phyloP scores from a whole-genome alignment of 148 eudicot genomes.

The Persicaria tinctoria region DNA sequence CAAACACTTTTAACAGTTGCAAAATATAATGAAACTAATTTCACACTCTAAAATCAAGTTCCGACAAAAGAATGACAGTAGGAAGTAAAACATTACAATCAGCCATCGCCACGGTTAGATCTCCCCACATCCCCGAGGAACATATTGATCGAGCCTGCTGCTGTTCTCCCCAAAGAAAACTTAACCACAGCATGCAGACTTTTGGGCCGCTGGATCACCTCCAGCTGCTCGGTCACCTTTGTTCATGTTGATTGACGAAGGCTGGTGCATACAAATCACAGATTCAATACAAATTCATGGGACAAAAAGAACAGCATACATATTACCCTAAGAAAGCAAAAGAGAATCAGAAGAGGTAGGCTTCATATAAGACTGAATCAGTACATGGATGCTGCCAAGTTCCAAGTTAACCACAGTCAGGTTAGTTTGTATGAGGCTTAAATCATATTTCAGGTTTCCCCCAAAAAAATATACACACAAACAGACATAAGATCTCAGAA shows the following conservation, averaged over 20 bases:
- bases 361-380: background rate
- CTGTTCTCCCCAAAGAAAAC: conserved; percentile 14
- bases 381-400: background rate
- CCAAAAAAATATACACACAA: background rate
- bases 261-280: conserved; percentile 36
- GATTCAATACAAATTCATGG: background rate
- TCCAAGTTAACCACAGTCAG: background rate
- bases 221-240: conserved; percentile 44
- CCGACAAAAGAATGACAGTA: conserved; percentile 9
- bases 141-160: background rate
- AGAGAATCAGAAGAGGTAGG: background rate
- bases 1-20: background rate
- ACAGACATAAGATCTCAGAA: background rate
- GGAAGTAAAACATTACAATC: conserved; percentile 11
- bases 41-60: conserved; percentile 8
- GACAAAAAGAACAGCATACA: background rate
- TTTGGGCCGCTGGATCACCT: conserved; percentile 42
- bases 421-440: background rate
- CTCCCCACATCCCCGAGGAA: conserved; percentile 1
- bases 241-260: conserved; percentile 50
- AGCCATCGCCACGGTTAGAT: conserved; percentile 7
- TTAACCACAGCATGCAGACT: conserved; percentile 72
- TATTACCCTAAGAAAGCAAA: background rate
- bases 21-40: conserved; percentile 9
- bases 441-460: background rate